A percentile compares a stretch with the other conserved stretches of the same genome.
Conservation (phyloP, 176 grass and related monocot genomes). For the Tuctoria greenei region DNA sequence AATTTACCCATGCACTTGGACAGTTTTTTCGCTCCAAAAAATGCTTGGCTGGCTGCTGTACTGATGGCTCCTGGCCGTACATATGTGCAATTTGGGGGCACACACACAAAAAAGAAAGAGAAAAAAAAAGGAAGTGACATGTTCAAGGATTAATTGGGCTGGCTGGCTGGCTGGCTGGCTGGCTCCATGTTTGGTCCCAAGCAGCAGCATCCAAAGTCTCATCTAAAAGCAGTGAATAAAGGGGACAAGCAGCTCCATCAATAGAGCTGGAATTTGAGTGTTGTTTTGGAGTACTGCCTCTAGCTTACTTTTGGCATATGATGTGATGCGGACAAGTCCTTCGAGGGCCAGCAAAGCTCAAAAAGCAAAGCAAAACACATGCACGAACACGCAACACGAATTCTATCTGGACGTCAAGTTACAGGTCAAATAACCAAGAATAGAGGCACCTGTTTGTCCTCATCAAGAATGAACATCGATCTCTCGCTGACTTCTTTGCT, state of each 20-base stretch:
- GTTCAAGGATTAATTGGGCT: conserved; percentile 40
- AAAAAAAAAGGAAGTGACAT: conserved; percentile 36
- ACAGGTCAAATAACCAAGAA: not conserved
- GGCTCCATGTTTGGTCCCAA: conserved; percentile 41
- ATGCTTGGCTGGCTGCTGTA: not conserved
- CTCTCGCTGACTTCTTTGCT: not conserved
- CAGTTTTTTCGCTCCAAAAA: not conserved
- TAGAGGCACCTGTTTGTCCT: not conserved
- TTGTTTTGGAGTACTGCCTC: conserved; percentile 40
- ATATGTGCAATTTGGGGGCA: conserved; percentile 29
- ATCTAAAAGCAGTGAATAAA: conserved; percentile 34
- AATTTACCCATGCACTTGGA: not conserved
- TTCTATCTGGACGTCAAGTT: not conserved
- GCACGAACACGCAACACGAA: conserved; percentile 12
- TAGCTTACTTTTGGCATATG: conserved; percentile 25
- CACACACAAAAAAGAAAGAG: too few relatives aligned
- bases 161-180: conserved; percentile 6
- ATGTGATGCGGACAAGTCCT: conserved; percentile 50
- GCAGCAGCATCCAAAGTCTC: conserved; percentile 56
- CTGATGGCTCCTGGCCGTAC: not conserved
- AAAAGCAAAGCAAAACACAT: conserved; percentile 23
- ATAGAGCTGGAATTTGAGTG: conserved; percentile 51
- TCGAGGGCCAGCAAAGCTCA: conserved; percentile 10
- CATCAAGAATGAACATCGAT: not conserved
- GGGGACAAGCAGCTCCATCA: conserved; percentile 50